Conservation (phyloP, 805 yeast genomes). For the Scheffersomyces lignosus region DNA sequence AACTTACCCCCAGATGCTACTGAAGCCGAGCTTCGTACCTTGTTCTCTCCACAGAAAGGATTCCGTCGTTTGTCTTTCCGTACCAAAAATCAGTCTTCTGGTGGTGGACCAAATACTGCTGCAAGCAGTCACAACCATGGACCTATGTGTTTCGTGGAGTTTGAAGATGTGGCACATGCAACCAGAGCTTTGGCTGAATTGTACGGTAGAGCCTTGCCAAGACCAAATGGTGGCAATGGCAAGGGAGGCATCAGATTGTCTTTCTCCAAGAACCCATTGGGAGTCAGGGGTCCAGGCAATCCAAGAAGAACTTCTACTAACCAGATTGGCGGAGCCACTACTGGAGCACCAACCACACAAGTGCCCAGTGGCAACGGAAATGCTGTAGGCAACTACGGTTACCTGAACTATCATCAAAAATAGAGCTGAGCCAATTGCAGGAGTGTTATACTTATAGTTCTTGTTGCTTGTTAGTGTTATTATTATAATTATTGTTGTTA, state of each 20-base stretch:
- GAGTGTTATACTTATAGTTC: not conserved
- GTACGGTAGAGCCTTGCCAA: slow-evolving; percentile 87
- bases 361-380: slow-evolving; percentile 10
- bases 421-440: slow-evolving; percentile 1
- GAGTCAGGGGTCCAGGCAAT: slow-evolving; percentile 77
- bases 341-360: slow-evolving; percentile 7
- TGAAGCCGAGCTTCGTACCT: slow-evolving; percentile 83
- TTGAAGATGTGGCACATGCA: slow-evolving; percentile 93
- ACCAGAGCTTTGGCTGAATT: slow-evolving; percentile 91
- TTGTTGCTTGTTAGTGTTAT: slow-evolving; percentile 1
- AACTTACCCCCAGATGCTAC: slow-evolving; percentile 96
- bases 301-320: slow-evolving; percentile 41
- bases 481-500: no score
- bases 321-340: slow-evolving; percentile 19
- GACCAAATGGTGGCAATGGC: slow-evolving; percentile 64
- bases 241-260: slow-evolving; percentile 95
- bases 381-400: slow-evolving; percentile 37
- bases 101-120: slow-evolving; percentile 24
- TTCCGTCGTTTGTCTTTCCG: slow-evolving; percentile 91
- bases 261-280: slow-evolving; percentile 94
- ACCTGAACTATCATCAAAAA: slow-evolving; percentile 31
- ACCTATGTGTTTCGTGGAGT: slow-evolving; percentile 99
- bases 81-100: slow-evolving; percentile 53
- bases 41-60: slow-evolving; percentile 88
- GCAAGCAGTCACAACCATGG: slow-evolving; percentile 60